Percentiles rank a stretch among this genome's conserved stretches.
Evolutionary conservation across 768 basidiomycete species (phyloP).

Genomic region (Gloeostereum incarnatum): DNA sequence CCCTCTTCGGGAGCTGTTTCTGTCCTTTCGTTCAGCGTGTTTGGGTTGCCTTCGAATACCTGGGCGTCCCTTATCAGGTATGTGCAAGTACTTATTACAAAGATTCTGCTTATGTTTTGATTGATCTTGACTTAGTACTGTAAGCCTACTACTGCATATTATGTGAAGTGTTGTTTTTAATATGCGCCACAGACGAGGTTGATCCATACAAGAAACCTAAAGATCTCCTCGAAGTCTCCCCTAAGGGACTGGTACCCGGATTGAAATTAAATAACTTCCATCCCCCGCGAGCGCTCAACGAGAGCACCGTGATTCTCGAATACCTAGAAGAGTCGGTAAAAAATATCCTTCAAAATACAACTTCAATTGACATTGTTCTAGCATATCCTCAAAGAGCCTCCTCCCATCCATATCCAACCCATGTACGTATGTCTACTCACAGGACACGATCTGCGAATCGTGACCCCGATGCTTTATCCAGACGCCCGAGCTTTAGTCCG

Average conservation of each 20-base stretch:
- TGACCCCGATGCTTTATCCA: constrained; percentile 13
- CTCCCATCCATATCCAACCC: constrained; percentile 50
- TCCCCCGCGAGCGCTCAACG: constrained; percentile 60
- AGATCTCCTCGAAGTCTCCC: constrained; percentile 73
- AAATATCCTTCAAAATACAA: background rate
- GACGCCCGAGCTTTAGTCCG: constrained; percentile 62
- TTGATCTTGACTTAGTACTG: too few species aligned
- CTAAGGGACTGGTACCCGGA: constrained; percentile 75
- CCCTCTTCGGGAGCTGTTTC: constrained; percentile 65
- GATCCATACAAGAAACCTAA: constrained; percentile 78
- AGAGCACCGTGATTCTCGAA: constrained; percentile 73
- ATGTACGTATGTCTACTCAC: constrained; percentile 29
- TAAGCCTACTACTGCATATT: background rate
- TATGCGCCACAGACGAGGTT: constrained; percentile 48
- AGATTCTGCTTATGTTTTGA: background rate
- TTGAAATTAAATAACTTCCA: constrained; percentile 42
- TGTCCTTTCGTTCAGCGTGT: constrained; percentile 80
- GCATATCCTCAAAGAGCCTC: constrained; percentile 22
- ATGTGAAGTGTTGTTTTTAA: background rate
- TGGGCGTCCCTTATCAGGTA: constrained; percentile 65
- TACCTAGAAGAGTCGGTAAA: constrained; percentile 64
- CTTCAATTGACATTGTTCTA: constrained; percentile 3
- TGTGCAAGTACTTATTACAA: background rate
- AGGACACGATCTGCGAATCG: too few species aligned
- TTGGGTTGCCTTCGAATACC: constrained; percentile 67